These are phyloP conservation scores for Yamadazyma pseudoaaseri DNA, from an alignment of 1,139 yeast species.

Conservation along the genomic window DNA sequence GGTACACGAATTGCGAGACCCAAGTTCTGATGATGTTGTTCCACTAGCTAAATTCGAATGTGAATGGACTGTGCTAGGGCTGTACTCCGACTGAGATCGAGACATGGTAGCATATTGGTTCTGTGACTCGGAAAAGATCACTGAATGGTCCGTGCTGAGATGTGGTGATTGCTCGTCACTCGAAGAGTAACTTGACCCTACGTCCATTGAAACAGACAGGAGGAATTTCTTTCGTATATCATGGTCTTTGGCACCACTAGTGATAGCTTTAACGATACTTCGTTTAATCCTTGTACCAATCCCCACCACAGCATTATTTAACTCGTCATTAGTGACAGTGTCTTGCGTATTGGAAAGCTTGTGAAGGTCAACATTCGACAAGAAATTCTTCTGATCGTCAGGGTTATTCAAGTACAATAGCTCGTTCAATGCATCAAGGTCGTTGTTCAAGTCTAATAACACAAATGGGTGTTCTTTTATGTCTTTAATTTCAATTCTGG, in stretches of 20 bases:
- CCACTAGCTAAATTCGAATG: conserved; percentile 7
- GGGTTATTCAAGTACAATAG: conserved; percentile 33
- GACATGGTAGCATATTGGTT: conserved; percentile 9
- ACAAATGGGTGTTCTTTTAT: conserved; percentile 84
- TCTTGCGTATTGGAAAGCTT: conserved; percentile 5
- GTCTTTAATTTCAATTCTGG: conserved; percentile 68
- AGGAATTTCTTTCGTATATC: conserved; percentile 27
- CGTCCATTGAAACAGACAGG: conserved; percentile 22
- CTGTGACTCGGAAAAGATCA: conserved; percentile 36
- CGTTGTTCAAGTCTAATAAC: conserved; percentile 53
- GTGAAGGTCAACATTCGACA: conserved; percentile 9
- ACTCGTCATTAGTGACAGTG: conserved; percentile 17
- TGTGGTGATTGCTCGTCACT: conserved; percentile 32
- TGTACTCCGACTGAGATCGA: conserved; percentile 8
- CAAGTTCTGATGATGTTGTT: not conserved
- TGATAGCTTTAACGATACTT: conserved; percentile 55
- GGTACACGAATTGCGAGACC: conserved; percentile 20
- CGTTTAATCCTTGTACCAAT: conserved; percentile 65
- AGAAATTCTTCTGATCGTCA: conserved; percentile 6
- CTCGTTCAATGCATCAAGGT: conserved; percentile 38
- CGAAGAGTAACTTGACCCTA: conserved; percentile 26
- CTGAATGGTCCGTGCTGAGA: conserved; percentile 24
- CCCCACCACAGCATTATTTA: conserved; percentile 75
- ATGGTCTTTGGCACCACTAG: conserved; percentile 28
- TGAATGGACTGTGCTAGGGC: conserved; percentile 12